A percentile compares a stretch with the other conserved stretches of the same genome.
phyloP scores from a whole-genome alignment of 2,329 filamentous ascomycete species.

The Venturia pyrina region DNA sequence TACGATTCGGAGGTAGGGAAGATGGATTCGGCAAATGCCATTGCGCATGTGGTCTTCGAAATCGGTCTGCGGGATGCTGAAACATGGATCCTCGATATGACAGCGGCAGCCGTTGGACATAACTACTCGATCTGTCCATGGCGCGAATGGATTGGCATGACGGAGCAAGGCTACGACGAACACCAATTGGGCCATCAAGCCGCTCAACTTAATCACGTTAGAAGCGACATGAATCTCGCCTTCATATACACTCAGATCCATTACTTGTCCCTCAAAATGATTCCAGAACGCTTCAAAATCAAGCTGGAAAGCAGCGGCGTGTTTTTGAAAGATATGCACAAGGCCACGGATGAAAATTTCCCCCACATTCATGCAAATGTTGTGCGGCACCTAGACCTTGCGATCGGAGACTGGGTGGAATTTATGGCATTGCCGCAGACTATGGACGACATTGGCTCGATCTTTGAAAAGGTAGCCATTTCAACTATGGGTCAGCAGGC shows the following conservation, averaged over 20 bases:
- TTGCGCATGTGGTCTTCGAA: neutral
- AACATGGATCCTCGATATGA: neutral
- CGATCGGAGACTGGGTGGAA: neutral
- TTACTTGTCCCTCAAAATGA: neutral
- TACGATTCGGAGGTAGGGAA: neutral
- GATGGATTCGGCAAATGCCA: neutral
- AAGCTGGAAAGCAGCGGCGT: neutral
- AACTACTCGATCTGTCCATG: conserved; percentile 1
- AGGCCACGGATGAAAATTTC: neutral
- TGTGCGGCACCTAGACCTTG: neutral
- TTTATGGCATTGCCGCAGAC: neutral
- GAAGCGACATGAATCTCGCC: conserved; percentile 3
- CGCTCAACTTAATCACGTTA: neutral
- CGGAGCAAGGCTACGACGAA: neutral
- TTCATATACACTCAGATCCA: neutral
- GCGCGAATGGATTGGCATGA: neutral
- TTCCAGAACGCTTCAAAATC: neutral
- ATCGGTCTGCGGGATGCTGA: neutral
- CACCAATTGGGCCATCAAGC: neutral
- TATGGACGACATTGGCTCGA: neutral
- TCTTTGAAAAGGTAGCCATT: neutral
- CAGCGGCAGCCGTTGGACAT: neutral
- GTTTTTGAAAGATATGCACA: neutral
- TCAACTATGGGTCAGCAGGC: neutral
- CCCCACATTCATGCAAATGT: neutral